phyloP scores from a whole-genome alignment of 352 stramenopile genomes.

The Phytopythium helicoides region DNA sequence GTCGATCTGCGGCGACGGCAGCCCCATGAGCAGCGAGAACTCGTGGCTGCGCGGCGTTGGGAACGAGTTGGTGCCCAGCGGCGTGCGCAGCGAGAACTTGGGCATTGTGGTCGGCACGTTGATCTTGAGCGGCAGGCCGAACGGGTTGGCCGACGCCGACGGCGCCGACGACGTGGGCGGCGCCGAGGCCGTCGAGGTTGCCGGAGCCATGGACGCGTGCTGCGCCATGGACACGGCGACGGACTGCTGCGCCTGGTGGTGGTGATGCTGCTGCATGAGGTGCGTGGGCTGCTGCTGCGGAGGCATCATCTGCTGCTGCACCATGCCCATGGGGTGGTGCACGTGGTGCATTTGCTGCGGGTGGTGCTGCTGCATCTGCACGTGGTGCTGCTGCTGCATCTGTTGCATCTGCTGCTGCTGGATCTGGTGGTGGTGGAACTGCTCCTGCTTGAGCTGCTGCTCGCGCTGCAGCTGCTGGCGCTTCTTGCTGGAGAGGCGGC shows the following conservation, averaged over 20 bases:
- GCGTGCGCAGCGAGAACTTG: constrained; percentile 62
- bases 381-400: constrained; percentile 13
- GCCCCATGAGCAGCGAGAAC: constrained; percentile 63
- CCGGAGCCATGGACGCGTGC: constrained; percentile 2
- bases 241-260: constrained; percentile 7
- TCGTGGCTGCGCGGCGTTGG: constrained; percentile 68
- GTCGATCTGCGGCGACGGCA: constrained; percentile 70
- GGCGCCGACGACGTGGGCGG: constrained; percentile 13
- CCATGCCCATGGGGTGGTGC: constrained; percentile 21
- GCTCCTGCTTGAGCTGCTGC: constrained; percentile 71
- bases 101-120: constrained; percentile 68
- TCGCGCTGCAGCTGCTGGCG: constrained; percentile 65
- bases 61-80: constrained; percentile 57
- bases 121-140: constrained; percentile 68
- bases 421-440: constrained; percentile 75
- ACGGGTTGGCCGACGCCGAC: constrained; percentile 35
- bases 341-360: constrained; percentile 13
- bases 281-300: constrained; percentile 6
- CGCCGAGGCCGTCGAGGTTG: constrained; percentile 5
- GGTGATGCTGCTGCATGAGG: constrained; percentile 10
- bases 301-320: constrained; percentile 18
- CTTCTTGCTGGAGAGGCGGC: constrained; percentile 68
- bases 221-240: constrained; percentile 1
- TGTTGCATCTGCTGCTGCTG: constrained; percentile 51
- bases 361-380: constrained; percentile 6